Evolutionary conservation across 2,329 filamentous ascomycete species (phyloP).

Genomic region (Fusarium mundagurra): DNA sequence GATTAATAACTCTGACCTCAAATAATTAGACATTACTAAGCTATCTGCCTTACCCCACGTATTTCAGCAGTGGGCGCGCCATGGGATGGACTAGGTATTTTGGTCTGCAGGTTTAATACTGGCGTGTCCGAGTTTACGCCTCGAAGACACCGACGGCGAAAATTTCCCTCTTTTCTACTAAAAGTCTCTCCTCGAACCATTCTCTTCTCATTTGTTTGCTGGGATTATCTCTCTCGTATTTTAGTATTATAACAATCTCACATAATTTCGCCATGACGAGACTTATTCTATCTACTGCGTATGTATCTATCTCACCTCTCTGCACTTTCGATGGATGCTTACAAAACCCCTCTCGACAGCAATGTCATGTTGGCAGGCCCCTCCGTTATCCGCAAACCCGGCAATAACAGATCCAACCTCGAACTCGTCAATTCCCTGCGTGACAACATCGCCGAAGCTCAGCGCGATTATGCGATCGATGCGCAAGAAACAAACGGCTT

Average conservation of each 20-base stretch:
- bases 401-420: constrained; percentile 83
- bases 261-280: constrained; percentile 68
- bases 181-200: constrained; percentile 4
- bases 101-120: constrained; percentile 24
- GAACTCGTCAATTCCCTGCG: constrained; percentile 91
- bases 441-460: constrained; percentile 80
- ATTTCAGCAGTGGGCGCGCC: constrained; percentile 14
- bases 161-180: constrained; percentile 32
- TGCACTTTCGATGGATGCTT: constrained; percentile 23
- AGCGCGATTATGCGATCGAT: constrained; percentile 65
- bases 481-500: constrained; percentile 47
- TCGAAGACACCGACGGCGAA: constrained; percentile 35
- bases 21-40: constrained; percentile 21
- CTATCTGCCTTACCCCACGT: constrained; percentile 26
- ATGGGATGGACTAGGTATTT: constrained; percentile 37
- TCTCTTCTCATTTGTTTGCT: background rate
- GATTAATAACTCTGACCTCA: background rate
- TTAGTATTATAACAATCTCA: background rate
- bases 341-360: constrained; percentile 50
- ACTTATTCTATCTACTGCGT: constrained; percentile 88
- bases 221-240: background rate
- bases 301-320: constrained; percentile 50
- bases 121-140: constrained; percentile 39
- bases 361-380: constrained; percentile 89
- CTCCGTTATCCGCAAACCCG: constrained; percentile 83